Evolutionary conservation across 306 rosid species (phyloP).

Genomic region (Citrullus colocynthis): DNA sequence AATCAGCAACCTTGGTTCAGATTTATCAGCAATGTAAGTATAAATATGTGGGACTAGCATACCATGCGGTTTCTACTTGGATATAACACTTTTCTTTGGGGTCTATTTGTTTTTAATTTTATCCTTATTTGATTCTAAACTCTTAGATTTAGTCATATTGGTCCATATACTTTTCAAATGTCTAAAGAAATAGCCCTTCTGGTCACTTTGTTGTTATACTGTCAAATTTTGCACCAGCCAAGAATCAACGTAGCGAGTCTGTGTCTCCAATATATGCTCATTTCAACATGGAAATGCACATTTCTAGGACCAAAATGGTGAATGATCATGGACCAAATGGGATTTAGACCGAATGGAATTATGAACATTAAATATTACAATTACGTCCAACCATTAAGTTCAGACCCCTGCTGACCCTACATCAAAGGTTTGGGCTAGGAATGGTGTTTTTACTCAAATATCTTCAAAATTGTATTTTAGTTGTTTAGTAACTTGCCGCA

Average conservation of each 20-base stretch:
- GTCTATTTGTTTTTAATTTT: not conserved
- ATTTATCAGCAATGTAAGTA: conserved; percentile 61
- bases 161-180: not conserved
- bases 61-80: not conserved
- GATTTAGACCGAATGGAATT: not conserved
- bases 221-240: no score
- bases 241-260: not conserved
- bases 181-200: not conserved
- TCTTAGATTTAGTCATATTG: not conserved
- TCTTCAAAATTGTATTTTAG: not conserved
- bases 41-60: not conserved
- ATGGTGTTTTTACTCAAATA: not conserved
- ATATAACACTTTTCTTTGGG: not conserved
- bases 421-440: not conserved
- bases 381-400: not conserved
- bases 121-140: not conserved
- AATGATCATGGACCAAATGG: not conserved
- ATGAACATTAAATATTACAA: not conserved
- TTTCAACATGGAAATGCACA: not conserved
- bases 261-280: not conserved
- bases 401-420: not conserved
- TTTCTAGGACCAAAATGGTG: not conserved
- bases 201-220: not conserved
- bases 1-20: conserved; percentile 41
- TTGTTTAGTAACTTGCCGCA: not conserved